Conservation (phyloP, 2,329 filamentous ascomycete genomes). For the Pseudogymnoascus sp. region DNA sequence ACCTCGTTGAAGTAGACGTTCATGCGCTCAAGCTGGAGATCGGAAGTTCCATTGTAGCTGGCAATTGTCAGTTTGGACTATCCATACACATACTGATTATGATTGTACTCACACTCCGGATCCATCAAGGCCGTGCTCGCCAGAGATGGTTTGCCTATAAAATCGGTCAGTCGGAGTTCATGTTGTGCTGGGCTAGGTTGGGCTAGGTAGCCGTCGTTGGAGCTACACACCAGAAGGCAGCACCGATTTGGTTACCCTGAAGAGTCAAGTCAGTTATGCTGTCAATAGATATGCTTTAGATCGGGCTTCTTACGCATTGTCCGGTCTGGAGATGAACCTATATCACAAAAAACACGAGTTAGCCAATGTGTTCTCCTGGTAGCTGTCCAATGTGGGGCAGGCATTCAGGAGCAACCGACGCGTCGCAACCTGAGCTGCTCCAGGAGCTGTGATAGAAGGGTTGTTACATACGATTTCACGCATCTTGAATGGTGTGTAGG, state of each 20-base stretch:
- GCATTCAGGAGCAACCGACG: slow-evolving; percentile 33
- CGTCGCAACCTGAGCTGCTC: slow-evolving; percentile 23
- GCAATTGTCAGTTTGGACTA: slow-evolving; percentile 18
- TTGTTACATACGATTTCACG: slow-evolving; percentile 60
- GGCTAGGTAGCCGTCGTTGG: slow-evolving; percentile 16
- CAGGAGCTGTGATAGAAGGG: slow-evolving; percentile 9
- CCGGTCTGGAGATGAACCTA: slow-evolving; percentile 99
- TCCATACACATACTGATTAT: not conserved
- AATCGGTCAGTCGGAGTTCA: slow-evolving; percentile 31
- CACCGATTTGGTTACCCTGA: slow-evolving; percentile 99
- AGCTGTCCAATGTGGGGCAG: slow-evolving; percentile 28
- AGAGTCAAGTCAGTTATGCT: slow-evolving; percentile 18
- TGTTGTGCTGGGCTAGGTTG: slow-evolving; percentile 29
- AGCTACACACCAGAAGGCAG: slow-evolving; percentile 83
- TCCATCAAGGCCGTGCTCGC: slow-evolving; percentile 94
- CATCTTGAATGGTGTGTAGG: slow-evolving; percentile 45
- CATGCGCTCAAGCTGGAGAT: slow-evolving; percentile 99
- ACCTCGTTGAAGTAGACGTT: slow-evolving; percentile 99
- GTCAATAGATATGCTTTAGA: slow-evolving; percentile 10
- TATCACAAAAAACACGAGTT: slow-evolving; percentile 40
- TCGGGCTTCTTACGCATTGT: slow-evolving; percentile 73
- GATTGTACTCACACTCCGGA: slow-evolving; percentile 72
- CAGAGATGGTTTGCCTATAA: slow-evolving; percentile 68
- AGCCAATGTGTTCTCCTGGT: slow-evolving; percentile 41
- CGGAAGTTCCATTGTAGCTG: slow-evolving; percentile 94